phyloP scores from a whole-genome alignment of 106 monocot genomes.

The Dioscorea alata region DNA sequence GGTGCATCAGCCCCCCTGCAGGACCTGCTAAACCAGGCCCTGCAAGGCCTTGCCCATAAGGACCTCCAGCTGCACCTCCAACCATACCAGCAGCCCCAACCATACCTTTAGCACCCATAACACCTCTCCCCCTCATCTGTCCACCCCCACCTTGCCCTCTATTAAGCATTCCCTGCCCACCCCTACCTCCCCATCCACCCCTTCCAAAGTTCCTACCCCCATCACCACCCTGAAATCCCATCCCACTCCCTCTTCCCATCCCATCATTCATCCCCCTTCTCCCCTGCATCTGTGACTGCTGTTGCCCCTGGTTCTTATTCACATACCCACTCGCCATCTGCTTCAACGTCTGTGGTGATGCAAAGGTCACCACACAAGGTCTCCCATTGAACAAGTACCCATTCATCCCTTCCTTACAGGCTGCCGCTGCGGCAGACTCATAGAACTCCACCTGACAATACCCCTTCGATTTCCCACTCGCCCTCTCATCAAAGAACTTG shows the following conservation, averaged over 20 bases:
- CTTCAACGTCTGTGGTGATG: conserved; percentile 38
- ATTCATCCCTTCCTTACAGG: conserved; percentile 73
- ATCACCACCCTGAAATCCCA: conserved; percentile 14
- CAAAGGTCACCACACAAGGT: conserved; percentile 61
- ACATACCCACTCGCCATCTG: conserved; percentile 35
- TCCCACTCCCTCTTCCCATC: conserved; percentile 22
- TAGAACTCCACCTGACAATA: conserved; percentile 76
- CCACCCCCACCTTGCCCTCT: conserved; percentile 36
- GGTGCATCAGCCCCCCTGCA: conserved; percentile 38
- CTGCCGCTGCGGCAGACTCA: conserved; percentile 34
- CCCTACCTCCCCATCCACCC: conserved; percentile 25
- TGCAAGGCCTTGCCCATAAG: conserved; percentile 30
- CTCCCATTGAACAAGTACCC: conserved; percentile 53
- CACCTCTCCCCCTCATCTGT: conserved; percentile 31
- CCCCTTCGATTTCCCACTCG: conserved; percentile 76
- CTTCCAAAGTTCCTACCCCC: conserved; percentile 21
- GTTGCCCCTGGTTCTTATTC: conserved; percentile 24
- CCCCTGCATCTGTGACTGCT: conserved; percentile 27
- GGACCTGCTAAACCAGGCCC: conserved; percentile 24
- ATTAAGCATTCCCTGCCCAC: conserved; percentile 29
- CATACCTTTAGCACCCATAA: conserved; percentile 23
- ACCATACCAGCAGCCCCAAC: conserved; percentile 16
- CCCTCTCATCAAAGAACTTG: conserved; percentile 70
- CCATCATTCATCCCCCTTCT: conserved; percentile 32
- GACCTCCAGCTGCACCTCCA: conserved; percentile 17